Evolutionary conservation across 345 rosid genomes (phyloP), one percentile per base, ranked within the genome.

Genomic region (Gossypioides kirkii): DNA sequence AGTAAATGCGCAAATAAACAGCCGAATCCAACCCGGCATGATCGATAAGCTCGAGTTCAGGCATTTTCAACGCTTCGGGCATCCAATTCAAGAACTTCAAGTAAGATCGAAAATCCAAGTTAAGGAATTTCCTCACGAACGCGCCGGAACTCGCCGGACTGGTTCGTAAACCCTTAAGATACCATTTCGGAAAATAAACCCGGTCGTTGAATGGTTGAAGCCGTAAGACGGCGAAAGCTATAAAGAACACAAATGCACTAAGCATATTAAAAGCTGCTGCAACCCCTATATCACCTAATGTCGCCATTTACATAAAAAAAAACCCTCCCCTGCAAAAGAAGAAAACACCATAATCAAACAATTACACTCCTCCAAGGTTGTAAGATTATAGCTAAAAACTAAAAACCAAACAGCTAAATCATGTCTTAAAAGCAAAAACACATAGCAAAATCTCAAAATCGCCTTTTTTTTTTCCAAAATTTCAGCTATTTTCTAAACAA

Each of bases 21-120:
- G 86, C 99, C 52, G 98, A 95, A 78, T 95, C 98, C 87, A 95
- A 82, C 53, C 99, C 99, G 0, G 99, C 99, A 73, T 95, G 99
- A 18, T 95, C 99, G 71, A 95, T 86, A 71, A 95, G 97, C 79
- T 95, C 98, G 63, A 83, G 89, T 81, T 95, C 99, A 0, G 99
- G 98, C 99, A 92, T 95, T 80, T 83, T 89, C 12, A 95, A 84
- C 2, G 99, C 98, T 17, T 72, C 96, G 2, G 96, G 97, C 92
- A 95, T 90, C 99, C 98, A 95, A 81, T 87, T 82, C 78, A 95
- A 83, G 81, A 95, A 95, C 76, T 58, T 84, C 61, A 90, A 26
- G 80, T 95, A 95, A 0, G 98, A 77, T 60, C 88, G 78, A 54
- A 71, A 83, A 72, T 95, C 96, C 74, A 95, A 67, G 75, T 92